Conservation (phyloP, 164 flowering plant genomes). For the Berberis vulgaris region DNA sequence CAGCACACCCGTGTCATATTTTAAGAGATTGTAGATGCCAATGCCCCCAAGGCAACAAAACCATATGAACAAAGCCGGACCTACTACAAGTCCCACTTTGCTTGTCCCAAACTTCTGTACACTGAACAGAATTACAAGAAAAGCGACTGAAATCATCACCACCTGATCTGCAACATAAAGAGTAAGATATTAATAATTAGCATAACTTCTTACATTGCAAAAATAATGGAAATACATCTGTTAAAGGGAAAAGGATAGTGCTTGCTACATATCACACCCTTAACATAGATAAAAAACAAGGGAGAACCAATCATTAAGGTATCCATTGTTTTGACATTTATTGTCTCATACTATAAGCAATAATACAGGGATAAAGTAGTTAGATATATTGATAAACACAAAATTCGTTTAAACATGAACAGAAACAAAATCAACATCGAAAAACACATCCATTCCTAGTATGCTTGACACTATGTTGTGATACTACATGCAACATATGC, state of each 20-base stretch:
- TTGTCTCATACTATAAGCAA: too few relatives aligned
- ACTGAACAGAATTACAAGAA: constrained; percentile 81
- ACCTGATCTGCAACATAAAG: constrained; percentile 66
- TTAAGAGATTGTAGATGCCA: constrained; percentile 85
- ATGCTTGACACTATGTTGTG: too few relatives aligned
- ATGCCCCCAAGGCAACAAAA: constrained; percentile 90
- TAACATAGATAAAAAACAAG: too few relatives aligned
- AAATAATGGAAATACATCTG: neutral
- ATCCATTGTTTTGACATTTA: too few relatives aligned
- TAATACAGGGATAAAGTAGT: too few relatives aligned
- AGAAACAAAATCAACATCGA: too few relatives aligned
- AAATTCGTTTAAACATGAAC: too few relatives aligned
- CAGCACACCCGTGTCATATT: constrained; percentile 67
- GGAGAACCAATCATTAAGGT: too few relatives aligned
- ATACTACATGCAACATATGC: too few relatives aligned
- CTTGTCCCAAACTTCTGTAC: constrained; percentile 94
- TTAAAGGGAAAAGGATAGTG: neutral
- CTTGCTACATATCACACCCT: too few relatives aligned
- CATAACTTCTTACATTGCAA: neutral
- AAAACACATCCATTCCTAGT: too few relatives aligned
- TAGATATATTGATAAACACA: too few relatives aligned
- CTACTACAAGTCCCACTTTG: constrained; percentile 91
- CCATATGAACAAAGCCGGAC: constrained; percentile 95
- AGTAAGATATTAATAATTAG: constrained; percentile 2
- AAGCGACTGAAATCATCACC: constrained; percentile 87